A percentile compares a stretch with the other conserved stretches of the same genome.
phyloP scores from a whole-genome alignment of 805 yeast species.

The Wickerhamiella siamensis region DNA sequence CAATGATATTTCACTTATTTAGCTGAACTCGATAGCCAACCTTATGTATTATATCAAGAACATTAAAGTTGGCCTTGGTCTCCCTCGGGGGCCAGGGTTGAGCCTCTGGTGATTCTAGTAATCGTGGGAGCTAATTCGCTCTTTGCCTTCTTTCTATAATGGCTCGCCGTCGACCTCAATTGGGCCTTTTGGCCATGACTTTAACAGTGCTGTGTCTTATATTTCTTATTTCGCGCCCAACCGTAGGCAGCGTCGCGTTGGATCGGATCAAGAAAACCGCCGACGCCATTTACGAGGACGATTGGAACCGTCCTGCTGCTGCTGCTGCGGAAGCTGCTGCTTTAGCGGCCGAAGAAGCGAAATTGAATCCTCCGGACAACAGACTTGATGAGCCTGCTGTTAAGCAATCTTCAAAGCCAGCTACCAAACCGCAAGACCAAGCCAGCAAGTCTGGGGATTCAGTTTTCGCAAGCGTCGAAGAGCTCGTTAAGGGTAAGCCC shows the following conservation, averaged over 20 bases:
- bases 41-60: too few species aligned
- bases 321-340: not conserved
- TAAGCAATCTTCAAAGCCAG: too few species aligned
- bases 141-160: too few species aligned
- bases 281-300: not conserved
- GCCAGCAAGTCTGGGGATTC: not conserved
- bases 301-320: not conserved
- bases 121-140: too few species aligned
- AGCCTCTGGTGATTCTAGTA: too few species aligned
- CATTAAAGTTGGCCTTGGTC: too few species aligned
- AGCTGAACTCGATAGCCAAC: too few species aligned
- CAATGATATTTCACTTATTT: not conserved
- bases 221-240: not conserved
- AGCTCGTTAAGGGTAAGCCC: constrained; percentile 26
- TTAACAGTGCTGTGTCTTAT: not conserved
- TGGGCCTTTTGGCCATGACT: not conserved
- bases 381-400: too few species aligned
- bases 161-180: not conserved
- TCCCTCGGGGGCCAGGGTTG: too few species aligned
- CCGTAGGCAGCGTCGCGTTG: not conserved
- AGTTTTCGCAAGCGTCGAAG: not conserved
- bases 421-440: not conserved
- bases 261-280: not conserved
- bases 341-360: not conserved
- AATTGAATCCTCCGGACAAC: not conserved